Conservation (phyloP, 805 yeast species). For the Ogataea pini region DNA sequence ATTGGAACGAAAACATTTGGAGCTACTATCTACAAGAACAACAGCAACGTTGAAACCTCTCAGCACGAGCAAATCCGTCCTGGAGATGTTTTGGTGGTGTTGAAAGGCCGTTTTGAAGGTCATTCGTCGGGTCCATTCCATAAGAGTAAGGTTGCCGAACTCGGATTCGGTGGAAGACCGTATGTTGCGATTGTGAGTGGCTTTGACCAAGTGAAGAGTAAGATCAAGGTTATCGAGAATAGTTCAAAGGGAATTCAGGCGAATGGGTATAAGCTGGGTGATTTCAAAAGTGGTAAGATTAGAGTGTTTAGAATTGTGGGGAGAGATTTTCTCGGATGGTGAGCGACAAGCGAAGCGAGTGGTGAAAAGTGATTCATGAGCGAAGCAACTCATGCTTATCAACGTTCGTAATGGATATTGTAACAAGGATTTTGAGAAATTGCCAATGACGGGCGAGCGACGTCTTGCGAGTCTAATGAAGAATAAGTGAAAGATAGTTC, state of each 20-base stretch:
- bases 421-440: not conserved
- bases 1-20: slow-evolving; percentile 75
- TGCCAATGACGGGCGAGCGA: no score
- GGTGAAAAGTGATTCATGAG: no score
- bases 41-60: slow-evolving; percentile 49
- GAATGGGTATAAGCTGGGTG: slow-evolving; percentile 66
- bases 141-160: slow-evolving; percentile 39
- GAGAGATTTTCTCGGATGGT: slow-evolving; percentile 75
- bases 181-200: slow-evolving; percentile 65
- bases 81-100: slow-evolving; percentile 82
- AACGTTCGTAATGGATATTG: not conserved
- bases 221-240: slow-evolving; percentile 66
- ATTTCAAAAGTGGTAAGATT: slow-evolving; percentile 76
- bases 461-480: no score
- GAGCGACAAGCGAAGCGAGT: not conserved
- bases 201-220: slow-evolving; percentile 72
- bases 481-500: no score
- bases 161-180: slow-evolving; percentile 57
- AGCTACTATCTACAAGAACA: slow-evolving; percentile 61
- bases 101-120: slow-evolving; percentile 71
- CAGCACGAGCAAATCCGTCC: slow-evolving; percentile 66
- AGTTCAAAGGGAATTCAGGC: slow-evolving; percentile 54
- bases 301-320: slow-evolving; percentile 80
- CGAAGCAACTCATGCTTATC: not conserved
- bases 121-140: slow-evolving; percentile 47